Evolutionary conservation across 1,139 yeast genomes (phyloP).

Genomic region (Arxiozyma slooffiae): DNA sequence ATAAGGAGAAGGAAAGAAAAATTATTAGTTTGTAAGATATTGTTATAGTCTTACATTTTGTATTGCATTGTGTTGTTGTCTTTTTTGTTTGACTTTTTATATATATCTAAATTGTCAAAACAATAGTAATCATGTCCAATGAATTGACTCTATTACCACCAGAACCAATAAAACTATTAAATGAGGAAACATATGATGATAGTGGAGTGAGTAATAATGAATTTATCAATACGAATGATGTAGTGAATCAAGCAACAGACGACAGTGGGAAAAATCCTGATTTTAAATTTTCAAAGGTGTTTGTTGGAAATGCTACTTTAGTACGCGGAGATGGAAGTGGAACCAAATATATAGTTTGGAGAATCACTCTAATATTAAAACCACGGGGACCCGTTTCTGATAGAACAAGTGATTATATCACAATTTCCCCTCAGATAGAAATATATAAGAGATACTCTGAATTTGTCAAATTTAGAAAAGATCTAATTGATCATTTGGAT

Average conservation of each 20-base stretch:
- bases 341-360: constrained; percentile 25
- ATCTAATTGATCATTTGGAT: constrained; percentile 5
- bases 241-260: constrained; percentile 3
- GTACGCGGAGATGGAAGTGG: constrained; percentile 19
- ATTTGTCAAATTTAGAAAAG: constrained; percentile 17
- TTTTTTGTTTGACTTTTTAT: too few relatives aligned
- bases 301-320: constrained; percentile 22
- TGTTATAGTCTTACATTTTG: neutral
- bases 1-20: neutral
- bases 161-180: constrained; percentile 20
- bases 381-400: constrained; percentile 6
- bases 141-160: constrained; percentile 18
- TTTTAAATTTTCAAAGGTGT: constrained; percentile 8
- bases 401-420: constrained; percentile 4
- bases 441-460: constrained; percentile 25
- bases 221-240: neutral
- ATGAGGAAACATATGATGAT: constrained; percentile 11
- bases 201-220: neutral
- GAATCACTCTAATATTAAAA: constrained; percentile 16
- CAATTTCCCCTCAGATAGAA: constrained; percentile 10
- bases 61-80: too few relatives aligned
- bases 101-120: neutral
- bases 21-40: too few relatives aligned
- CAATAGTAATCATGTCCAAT: constrained; percentile 3
- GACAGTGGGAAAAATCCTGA: constrained; percentile 7